Evolutionary conservation across 371 early-diverging fungal genomes (phyloP).

Genomic region (Umbelopsis sp.): DNA sequence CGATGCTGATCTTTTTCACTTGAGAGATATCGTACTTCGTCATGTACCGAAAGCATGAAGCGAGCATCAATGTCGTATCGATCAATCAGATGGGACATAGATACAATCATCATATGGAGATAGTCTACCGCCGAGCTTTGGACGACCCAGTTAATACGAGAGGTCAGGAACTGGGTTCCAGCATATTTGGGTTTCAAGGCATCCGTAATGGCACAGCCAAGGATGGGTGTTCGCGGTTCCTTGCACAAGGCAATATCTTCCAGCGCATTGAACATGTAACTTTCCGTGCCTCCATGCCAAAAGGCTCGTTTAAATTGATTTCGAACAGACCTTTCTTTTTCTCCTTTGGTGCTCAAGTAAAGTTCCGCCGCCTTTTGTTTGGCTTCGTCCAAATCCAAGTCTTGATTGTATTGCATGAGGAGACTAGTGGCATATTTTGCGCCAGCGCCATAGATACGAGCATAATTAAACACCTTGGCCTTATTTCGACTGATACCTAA

Average conservation of each 20-base stretch:
- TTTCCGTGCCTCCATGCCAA: constrained; percentile 95
- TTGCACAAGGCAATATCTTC: constrained; percentile 80
- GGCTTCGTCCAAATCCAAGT: constrained; percentile 70
- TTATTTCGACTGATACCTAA: constrained; percentile 86
- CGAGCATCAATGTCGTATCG: constrained; percentile 80
- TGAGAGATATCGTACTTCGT: constrained; percentile 92
- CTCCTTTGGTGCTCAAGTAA: constrained; percentile 87
- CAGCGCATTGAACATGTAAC: constrained; percentile 94
- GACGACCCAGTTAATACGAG: constrained; percentile 96
- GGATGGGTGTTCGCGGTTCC: constrained; percentile 86
- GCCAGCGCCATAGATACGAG: constrained; percentile 96
- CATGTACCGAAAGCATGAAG: constrained; percentile 95
- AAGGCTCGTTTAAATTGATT: constrained; percentile 48
- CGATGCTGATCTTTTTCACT: constrained; percentile 75
- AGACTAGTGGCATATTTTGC: constrained; percentile 82
- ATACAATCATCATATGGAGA: constrained; percentile 89
- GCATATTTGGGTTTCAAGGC: constrained; percentile 75
- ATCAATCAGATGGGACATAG: constrained; percentile 85
- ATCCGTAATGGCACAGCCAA: constrained; percentile 88
- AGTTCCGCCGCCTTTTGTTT: constrained; percentile 66
- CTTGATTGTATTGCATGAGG: constrained; percentile 81
- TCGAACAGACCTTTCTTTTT: constrained; percentile 45
- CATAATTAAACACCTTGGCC: constrained; percentile 97
- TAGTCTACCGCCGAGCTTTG: constrained; percentile 99
- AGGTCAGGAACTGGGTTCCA: constrained; percentile 77